Percentiles rank a stretch among this genome's conserved stretches.
Evolutionary conservation across 495 filamentous ascomycete species (phyloP).

Genomic region (Neurospora sp.): DNA sequence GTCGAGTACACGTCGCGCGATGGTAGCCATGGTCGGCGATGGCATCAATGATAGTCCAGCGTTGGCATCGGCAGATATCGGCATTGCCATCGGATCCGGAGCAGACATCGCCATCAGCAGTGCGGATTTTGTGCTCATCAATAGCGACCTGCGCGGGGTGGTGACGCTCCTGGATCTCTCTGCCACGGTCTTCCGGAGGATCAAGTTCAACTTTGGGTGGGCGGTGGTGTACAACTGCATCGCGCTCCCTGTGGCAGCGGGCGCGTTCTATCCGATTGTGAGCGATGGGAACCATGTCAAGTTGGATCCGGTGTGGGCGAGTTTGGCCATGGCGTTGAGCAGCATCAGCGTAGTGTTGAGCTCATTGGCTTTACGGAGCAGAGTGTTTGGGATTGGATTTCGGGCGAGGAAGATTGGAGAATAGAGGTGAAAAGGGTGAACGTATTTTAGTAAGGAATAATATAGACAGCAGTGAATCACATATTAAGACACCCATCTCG

Average conservation of each 20-base stretch:
- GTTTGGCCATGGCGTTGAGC: slow-evolving; percentile 77
- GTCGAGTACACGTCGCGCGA: slow-evolving; percentile 24
- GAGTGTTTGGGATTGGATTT: slow-evolving; percentile 40
- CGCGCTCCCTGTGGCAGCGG: slow-evolving; percentile 76
- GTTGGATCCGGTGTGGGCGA: slow-evolving; percentile 76
- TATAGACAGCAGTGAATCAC: too few species aligned
- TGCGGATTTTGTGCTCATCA: slow-evolving; percentile 77
- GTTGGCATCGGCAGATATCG: slow-evolving; percentile 68
- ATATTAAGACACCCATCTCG: too few species aligned
- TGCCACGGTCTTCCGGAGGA: slow-evolving; percentile 59
- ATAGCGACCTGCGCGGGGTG: slow-evolving; percentile 57
- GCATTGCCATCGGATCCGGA: slow-evolving; percentile 74
- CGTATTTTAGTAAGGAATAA: neutral
- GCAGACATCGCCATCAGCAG: slow-evolving; percentile 77
- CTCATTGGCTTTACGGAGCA: slow-evolving; percentile 53
- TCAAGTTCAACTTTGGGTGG: slow-evolving; percentile 85
- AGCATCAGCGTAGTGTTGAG: slow-evolving; percentile 72
- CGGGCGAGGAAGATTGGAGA: slow-evolving; percentile 20
- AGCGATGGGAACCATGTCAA: slow-evolving; percentile 42
- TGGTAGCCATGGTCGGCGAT: slow-evolving; percentile 58
- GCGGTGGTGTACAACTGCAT: slow-evolving; percentile 76
- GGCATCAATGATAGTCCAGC: slow-evolving; percentile 87
- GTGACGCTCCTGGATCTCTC: slow-evolving; percentile 65
- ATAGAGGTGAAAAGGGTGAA: neutral
- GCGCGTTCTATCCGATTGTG: slow-evolving; percentile 62